Percentiles rank a stretch among this genome's conserved stretches.
These are phyloP conservation scores for Kurtzmaniella quercitrusa DNA, from an alignment of 1,139 yeast genomes.

Conservation along the genomic window DNA sequence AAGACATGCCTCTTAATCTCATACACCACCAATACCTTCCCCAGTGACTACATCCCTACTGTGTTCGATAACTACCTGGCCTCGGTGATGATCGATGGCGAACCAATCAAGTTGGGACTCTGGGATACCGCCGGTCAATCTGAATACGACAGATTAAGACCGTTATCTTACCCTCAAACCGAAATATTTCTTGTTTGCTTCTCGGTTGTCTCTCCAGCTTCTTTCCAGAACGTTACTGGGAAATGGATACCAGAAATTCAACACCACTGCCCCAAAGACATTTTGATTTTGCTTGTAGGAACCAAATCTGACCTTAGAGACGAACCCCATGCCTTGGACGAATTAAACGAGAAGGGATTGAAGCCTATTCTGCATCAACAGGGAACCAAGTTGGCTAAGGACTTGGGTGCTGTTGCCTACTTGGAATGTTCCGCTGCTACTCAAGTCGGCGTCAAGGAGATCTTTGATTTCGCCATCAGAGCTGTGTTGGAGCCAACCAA, in stretches of 20 bases:
- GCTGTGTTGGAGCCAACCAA: slow-evolving; percentile 60
- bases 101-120: slow-evolving; percentile 74
- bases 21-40: slow-evolving; percentile 91
- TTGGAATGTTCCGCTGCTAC: slow-evolving; percentile 93
- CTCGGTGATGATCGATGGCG: slow-evolving; percentile 78
- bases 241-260: slow-evolving; percentile 87
- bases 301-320: slow-evolving; percentile 85
- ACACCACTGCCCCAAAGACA: slow-evolving; percentile 77
- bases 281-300: slow-evolving; percentile 75
- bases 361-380: slow-evolving; percentile 61
- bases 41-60: slow-evolving; percentile 93
- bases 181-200: slow-evolving; percentile 86
- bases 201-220: slow-evolving; percentile 77
- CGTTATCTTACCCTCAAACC: slow-evolving; percentile 88
- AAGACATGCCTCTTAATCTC: slow-evolving; percentile 85
- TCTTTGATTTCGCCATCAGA: slow-evolving; percentile 77
- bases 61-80: slow-evolving; percentile 90
- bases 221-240: slow-evolving; percentile 69
- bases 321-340: slow-evolving; percentile 71
- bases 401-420: slow-evolving; percentile 69
- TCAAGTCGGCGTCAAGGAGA: slow-evolving; percentile 78
- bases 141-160: slow-evolving; percentile 88
- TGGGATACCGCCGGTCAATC: slow-evolving; percentile 99
- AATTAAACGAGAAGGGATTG: slow-evolving; percentile 57
- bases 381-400: slow-evolving; percentile 65